phyloP scores from a whole-genome alignment of 2,329 filamentous ascomycete genomes.

The Aspergillus latus region DNA sequence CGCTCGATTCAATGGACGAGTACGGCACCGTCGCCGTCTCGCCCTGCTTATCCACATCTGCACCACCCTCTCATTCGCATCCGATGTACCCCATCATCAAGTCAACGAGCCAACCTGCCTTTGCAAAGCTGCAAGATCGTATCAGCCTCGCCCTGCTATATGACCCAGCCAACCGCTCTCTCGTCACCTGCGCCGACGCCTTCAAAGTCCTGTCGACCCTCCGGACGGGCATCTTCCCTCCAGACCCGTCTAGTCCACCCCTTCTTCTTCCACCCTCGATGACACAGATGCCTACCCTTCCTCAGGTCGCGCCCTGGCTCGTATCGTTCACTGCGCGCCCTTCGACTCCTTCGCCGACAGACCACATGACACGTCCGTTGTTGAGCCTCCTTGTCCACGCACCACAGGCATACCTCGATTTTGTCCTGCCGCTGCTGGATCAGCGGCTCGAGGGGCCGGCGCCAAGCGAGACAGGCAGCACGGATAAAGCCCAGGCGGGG shows the following conservation, averaged over 20 bases:
- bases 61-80: neutral
- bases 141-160: neutral
- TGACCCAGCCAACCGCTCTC: neutral
- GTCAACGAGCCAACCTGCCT: neutral
- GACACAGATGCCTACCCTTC: neutral
- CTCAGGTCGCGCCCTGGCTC: neutral
- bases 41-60: too few relatives aligned
- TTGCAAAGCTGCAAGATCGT: neutral
- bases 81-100: constrained; percentile 1
- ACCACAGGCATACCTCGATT: neutral
- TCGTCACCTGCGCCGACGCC: neutral
- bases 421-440: neutral
- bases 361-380: neutral
- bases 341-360: neutral
- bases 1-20: neutral
- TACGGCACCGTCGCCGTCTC: neutral
- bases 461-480: neutral
- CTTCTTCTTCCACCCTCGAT: too few relatives aligned
- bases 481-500: too few relatives aligned
- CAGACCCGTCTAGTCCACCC: neutral
- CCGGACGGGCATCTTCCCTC: neutral
- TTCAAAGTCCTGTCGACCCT: neutral
- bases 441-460: neutral
- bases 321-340: neutral
- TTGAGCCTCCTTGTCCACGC: constrained; percentile 1